These are phyloP conservation scores for Odontarrhena argentea DNA, from an alignment of 345 rosid species.

Conservation along the genomic window DNA sequence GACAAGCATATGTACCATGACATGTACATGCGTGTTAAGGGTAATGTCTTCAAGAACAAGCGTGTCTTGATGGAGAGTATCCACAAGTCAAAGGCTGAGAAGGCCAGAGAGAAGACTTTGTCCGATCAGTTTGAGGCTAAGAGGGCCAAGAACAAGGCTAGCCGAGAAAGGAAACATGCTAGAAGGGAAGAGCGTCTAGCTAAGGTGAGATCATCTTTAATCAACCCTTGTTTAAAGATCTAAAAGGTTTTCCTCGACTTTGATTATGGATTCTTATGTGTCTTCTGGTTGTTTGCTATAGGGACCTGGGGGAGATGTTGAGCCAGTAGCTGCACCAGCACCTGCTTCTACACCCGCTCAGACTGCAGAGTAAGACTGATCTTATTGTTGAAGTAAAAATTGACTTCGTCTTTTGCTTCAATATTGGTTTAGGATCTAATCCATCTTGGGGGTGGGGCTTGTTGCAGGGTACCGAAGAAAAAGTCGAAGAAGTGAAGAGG, in stretches of 20 bases:
- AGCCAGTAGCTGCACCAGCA: conserved; percentile 26
- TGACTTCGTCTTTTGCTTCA: neutral
- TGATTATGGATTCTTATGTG: neutral
- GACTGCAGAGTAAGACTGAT: conserved; percentile 34
- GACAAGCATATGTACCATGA: conserved; percentile 90
- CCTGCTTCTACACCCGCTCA: conserved; percentile 19
- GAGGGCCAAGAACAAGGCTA: conserved; percentile 47
- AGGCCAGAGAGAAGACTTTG: conserved; percentile 46
- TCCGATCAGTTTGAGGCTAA: conserved; percentile 48
- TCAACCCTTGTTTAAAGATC: too few relatives aligned
- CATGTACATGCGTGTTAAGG: conserved; percentile 85
- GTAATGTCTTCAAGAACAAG: conserved; percentile 86
- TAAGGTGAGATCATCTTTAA: conserved; percentile 19
- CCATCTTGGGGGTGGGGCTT: neutral
- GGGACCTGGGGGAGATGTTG: conserved; percentile 45
- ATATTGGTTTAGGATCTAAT: neutral
- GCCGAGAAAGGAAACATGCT: conserved; percentile 48
- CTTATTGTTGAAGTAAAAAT: neutral
- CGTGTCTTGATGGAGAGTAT: conserved; percentile 73
- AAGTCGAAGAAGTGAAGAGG: conserved; percentile 44
- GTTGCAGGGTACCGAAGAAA: conserved; percentile 37
- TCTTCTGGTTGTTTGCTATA: neutral
- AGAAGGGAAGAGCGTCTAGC: conserved; percentile 46
- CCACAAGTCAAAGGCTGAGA: conserved; percentile 48
- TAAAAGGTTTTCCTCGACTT: neutral